Percentiles rank a stretch among this genome's conserved stretches.
phyloP scores from a whole-genome alignment of 2,329 filamentous ascomycete genomes.

The Stromatinia cepivora region DNA sequence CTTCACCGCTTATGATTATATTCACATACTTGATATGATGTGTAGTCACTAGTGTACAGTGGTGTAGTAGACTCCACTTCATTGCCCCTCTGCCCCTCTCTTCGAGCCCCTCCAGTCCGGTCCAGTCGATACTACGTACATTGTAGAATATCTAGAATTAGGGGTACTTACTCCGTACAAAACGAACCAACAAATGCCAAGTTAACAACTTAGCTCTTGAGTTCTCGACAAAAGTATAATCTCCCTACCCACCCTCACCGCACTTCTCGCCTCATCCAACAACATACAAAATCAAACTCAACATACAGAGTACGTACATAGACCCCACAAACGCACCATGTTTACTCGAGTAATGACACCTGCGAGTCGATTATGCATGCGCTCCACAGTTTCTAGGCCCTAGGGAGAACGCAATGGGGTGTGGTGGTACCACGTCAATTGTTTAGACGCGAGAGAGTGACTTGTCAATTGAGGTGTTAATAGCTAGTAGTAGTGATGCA shows the following conservation, averaged over 20 bases:
- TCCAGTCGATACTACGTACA: not conserved
- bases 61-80: not conserved
- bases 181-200: not conserved
- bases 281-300: no score
- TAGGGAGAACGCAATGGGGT: not conserved
- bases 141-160: not conserved
- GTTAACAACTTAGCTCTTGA: no score
- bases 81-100: not conserved
- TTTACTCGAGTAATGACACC: no score
- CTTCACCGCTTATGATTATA: not conserved
- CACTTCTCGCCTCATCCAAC: no score
- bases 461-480: not conserved
- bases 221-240: no score
- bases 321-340: not conserved
- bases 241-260: no score
- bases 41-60: not conserved
- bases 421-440: not conserved
- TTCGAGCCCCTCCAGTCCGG: conserved; percentile 4
- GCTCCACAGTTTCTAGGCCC: not conserved
- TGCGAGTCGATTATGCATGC: not conserved
- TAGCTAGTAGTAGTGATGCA: not conserved
- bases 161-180: not conserved
- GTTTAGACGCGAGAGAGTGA: not conserved
- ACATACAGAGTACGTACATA: not conserved
- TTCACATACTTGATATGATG: not conserved